Conservation (phyloP, 1,139 yeast genomes). For the Geotrichum bryndzae region DNA sequence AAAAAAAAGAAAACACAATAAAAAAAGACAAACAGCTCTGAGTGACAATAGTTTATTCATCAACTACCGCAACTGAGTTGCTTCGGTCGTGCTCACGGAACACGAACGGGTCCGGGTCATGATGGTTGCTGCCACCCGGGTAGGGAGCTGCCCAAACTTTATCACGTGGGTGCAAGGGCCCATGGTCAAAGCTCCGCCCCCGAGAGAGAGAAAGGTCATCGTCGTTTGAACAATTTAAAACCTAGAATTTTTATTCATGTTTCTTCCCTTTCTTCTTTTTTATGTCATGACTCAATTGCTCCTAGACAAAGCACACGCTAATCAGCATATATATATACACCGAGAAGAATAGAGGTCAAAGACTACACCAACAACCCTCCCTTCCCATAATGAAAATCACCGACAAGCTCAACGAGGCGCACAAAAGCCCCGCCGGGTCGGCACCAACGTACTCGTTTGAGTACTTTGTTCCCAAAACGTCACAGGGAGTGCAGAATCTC, state of each 20-base stretch:
- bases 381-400: slow-evolving; percentile 36
- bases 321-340: background rate
- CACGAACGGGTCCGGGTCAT: background rate
- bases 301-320: background rate
- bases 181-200: background rate
- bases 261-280: too few species aligned
- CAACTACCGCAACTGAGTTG: too few species aligned
- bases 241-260: too few species aligned
- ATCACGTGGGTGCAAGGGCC: background rate
- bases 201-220: background rate
- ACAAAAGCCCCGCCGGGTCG: slow-evolving; percentile 23
- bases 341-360: background rate
- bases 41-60: too few species aligned
- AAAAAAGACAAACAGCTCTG: background rate
- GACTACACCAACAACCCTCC: background rate
- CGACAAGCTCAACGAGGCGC: slow-evolving; percentile 37
- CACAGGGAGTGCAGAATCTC: slow-evolving; percentile 92
- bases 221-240: too few species aligned
- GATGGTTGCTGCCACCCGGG: background rate
- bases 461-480: slow-evolving; percentile 95
- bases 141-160: background rate
- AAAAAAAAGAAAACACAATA: background rate
- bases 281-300: too few species aligned
- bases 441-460: slow-evolving; percentile 78
- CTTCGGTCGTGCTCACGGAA: background rate